Conservation (phyloP, 495 filamentous ascomycete genomes). For the Immersiella caudata region DNA sequence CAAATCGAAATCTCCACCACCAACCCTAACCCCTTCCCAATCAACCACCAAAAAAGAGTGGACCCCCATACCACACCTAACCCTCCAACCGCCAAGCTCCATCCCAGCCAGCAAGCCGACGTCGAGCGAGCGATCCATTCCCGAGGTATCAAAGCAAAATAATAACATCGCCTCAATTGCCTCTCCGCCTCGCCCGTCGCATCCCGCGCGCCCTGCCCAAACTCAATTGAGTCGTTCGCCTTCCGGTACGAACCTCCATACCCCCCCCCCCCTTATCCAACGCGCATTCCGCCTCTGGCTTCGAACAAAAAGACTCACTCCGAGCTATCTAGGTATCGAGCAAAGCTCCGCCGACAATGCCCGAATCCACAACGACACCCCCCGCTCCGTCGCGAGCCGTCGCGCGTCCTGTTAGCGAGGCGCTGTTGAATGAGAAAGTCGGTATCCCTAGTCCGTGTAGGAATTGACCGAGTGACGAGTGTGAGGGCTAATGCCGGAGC, state of each 20-base stretch:
- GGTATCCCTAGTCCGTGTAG: constrained; percentile 10
- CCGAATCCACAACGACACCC: constrained; percentile 44
- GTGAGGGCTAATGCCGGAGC: constrained; percentile 12
- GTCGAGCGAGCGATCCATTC: background rate
- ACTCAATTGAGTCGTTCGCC: constrained; percentile 16
- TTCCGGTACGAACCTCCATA: constrained; percentile 7
- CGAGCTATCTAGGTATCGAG: too few species aligned
- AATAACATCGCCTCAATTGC: background rate
- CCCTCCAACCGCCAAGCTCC: constrained; percentile 4
- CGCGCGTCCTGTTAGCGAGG: constrained; percentile 84
- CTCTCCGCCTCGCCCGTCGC: constrained; percentile 5
- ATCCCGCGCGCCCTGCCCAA: background rate
- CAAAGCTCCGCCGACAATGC: constrained; percentile 34
- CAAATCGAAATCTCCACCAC: too few species aligned
- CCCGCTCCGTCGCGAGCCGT: constrained; percentile 44
- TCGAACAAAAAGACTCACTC: background rate
- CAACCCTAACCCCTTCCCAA: too few species aligned
- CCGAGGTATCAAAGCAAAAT: background rate
- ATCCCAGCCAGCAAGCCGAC: background rate
- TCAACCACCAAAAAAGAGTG: too few species aligned
- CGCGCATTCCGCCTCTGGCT: background rate
- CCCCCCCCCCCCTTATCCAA: background rate
- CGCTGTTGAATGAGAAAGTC: constrained; percentile 96
- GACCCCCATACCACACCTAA: background rate
- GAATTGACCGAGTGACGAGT: background rate